A percentile compares a stretch with the other conserved stretches of the same genome.
Conservation (phyloP, 2,329 filamentous ascomycete species). For the Calonectria pseudoreteaudii region DNA sequence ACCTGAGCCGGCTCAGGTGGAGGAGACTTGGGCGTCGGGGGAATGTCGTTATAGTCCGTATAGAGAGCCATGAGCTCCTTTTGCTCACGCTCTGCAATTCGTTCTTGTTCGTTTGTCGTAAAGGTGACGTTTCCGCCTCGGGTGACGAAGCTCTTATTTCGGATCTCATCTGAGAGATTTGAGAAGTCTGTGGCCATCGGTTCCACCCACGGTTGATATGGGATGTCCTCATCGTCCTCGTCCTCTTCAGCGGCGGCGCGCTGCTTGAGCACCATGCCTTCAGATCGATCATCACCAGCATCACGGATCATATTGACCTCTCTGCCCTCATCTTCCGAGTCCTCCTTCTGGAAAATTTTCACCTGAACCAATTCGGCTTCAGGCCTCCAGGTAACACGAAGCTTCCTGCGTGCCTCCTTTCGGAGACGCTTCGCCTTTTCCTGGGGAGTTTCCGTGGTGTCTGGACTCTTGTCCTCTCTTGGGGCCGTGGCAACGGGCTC, state of each 20-base stretch:
- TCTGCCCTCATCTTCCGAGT: conserved; percentile 76
- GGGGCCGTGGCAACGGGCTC: conserved; percentile 58
- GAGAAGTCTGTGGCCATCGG: conserved; percentile 61
- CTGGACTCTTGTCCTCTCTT: conserved; percentile 61
- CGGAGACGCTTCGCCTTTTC: conserved; percentile 75
- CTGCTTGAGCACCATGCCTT: conserved; percentile 76
- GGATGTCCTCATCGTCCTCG: conserved; percentile 69
- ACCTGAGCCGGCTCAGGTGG: conserved; percentile 47
- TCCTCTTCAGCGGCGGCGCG: conserved; percentile 61
- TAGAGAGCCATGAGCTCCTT: conserved; percentile 73
- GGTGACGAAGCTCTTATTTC: conserved; percentile 63
- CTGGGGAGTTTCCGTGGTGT: conserved; percentile 74
- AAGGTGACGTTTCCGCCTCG: conserved; percentile 65
- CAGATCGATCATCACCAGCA: conserved; percentile 78
- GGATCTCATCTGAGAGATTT: conserved; percentile 57
- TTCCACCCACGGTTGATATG: conserved; percentile 64
- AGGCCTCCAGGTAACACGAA: conserved; percentile 78
- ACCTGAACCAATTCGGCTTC: conserved; percentile 75
- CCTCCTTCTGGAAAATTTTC: conserved; percentile 78
- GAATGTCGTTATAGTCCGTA: conserved; percentile 65
- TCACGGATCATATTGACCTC: conserved; percentile 77
- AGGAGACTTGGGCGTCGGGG: conserved; percentile 67
- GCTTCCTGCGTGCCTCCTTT: conserved; percentile 77
- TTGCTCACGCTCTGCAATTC: conserved; percentile 68
- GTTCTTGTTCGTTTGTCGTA: conserved; percentile 66